phyloP scores from a whole-genome alignment of 2,329 filamentous ascomycete genomes.

The Chaetomium sp. region DNA sequence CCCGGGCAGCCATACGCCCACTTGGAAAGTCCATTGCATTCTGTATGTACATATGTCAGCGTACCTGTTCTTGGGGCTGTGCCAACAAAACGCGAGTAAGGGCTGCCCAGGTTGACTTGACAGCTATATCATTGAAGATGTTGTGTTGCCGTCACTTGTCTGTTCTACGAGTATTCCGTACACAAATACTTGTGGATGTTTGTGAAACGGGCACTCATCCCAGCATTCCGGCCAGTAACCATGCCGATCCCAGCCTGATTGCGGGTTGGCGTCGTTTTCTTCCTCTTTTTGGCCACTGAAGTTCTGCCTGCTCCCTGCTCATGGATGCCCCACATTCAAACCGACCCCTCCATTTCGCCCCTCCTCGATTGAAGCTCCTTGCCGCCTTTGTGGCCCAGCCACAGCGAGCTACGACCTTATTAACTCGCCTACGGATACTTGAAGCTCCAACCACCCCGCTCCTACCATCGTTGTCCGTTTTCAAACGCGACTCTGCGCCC shows the following conservation, averaged over 20 bases:
- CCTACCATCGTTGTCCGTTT: slow-evolving; percentile 22
- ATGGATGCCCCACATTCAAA: slow-evolving; percentile 21
- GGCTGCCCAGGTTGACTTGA: neutral
- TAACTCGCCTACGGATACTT: slow-evolving; percentile 25
- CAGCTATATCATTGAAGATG: neutral
- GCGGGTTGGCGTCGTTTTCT: neutral
- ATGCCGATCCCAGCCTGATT: slow-evolving; percentile 8
- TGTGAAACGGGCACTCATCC: neutral
- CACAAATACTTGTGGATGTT: neutral
- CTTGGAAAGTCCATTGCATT: neutral
- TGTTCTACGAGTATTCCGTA: no score
- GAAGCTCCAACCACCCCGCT: slow-evolving; percentile 32
- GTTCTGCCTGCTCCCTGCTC: slow-evolving; percentile 13
- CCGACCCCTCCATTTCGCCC: slow-evolving; percentile 21
- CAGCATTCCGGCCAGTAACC: slow-evolving; percentile 2
- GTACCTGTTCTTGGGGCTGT: slow-evolving; percentile 1
- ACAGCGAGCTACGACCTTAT: slow-evolving; percentile 25
- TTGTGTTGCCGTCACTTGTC: neutral
- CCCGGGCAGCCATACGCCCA: neutral
- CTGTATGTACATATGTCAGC: neutral
- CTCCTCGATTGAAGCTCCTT: slow-evolving; percentile 1
- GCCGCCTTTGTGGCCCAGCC: slow-evolving; percentile 23
- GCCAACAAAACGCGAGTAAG: neutral
- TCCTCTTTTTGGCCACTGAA: neutral
- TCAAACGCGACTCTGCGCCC: slow-evolving; percentile 17